phyloP scores from a whole-genome alignment of 1,139 yeast species.

The Kurtzmaniella quercitrusa region DNA sequence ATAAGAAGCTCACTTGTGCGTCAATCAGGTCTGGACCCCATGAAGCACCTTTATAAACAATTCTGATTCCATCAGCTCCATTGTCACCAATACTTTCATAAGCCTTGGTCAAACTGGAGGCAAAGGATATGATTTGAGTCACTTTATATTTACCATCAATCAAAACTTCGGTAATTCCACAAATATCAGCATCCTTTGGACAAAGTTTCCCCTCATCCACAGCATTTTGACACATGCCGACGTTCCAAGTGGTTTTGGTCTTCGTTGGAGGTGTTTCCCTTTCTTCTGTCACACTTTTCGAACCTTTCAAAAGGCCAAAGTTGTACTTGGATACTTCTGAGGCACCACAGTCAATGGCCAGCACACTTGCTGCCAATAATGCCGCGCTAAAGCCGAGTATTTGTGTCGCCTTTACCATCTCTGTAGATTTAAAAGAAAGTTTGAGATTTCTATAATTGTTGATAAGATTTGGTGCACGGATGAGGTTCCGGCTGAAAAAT shows the following conservation, averaged over 20 bases:
- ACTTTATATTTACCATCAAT: constrained; percentile 44
- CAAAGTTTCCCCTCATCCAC: constrained; percentile 44
- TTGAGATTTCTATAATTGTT: neutral
- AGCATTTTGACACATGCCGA: constrained; percentile 64
- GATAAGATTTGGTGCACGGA: neutral
- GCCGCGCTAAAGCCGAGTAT: neutral
- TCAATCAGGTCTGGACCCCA: constrained; percentile 67
- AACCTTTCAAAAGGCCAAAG: constrained; percentile 47
- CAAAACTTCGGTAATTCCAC: constrained; percentile 56
- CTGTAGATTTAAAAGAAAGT: neutral
- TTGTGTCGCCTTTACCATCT: neutral
- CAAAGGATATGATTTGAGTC: constrained; percentile 54
- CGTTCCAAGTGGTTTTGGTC: constrained; percentile 59
- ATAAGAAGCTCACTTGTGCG: constrained; percentile 50
- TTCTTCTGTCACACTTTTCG: constrained; percentile 33
- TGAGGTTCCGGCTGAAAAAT: neutral
- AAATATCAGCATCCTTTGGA: constrained; percentile 64
- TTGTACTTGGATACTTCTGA: constrained; percentile 37
- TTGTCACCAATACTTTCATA: constrained; percentile 22
- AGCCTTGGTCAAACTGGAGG: constrained; percentile 33
- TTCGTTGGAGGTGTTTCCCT: constrained; percentile 75
- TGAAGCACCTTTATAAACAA: constrained; percentile 50
- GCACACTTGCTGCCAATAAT: neutral
- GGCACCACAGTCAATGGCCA: constrained; percentile 43
- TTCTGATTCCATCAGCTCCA: constrained; percentile 35